Evolutionary conservation across 306 rosid genomes (phyloP), one percentile per base, ranked within the genome.

Genomic region (Cajanus cajan): DNA sequence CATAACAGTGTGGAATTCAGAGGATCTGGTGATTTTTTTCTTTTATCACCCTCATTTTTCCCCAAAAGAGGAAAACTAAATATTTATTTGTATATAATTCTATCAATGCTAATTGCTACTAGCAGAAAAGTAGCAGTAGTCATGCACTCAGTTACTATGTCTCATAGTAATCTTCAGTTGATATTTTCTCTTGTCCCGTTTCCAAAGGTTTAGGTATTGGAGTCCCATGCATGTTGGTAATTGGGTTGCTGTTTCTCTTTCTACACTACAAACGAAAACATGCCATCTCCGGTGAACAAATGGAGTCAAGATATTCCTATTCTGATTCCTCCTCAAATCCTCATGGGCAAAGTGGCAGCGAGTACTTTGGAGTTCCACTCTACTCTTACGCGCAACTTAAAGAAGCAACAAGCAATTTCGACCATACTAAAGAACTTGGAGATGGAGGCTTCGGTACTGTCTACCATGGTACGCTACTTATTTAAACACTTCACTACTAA

Each of bases 321-420:
- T 76, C 82, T 2, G 78, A 67, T 39, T 52, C 79, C 22, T 55
- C 71, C 44, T 48, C 51, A 14, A 47, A 64, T 65, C 57, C 51
- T 33, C 81, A 50, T 25, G 54, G 41, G 18, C 83, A 71, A 34
- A 67, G 39, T 61, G 63, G 78, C 4, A 39, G 59, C n/a, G 78
- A 14, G 8, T 67, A 57, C 72, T 76, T 65, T 7, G 78, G 82
- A 59, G 81, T 80, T 51, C 83, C 89, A 24, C 21, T 83, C 43
- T 86, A 83, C 81, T 79, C 83, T 25, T 83, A 83, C 55, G 65
- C 43, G 18, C 83, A 83, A 18, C 94, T 93, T 25, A 76, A 81
- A 68, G 82, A 84, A 52, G 94, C 92, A 18, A 93, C 97, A 2
- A 74, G 88, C 80, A 88, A 86, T 66, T 93, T 93, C 11, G 87